Evolutionary conservation across 768 basidiomycete genomes (phyloP).

Genomic region (Cyclocybe aegerita): DNA sequence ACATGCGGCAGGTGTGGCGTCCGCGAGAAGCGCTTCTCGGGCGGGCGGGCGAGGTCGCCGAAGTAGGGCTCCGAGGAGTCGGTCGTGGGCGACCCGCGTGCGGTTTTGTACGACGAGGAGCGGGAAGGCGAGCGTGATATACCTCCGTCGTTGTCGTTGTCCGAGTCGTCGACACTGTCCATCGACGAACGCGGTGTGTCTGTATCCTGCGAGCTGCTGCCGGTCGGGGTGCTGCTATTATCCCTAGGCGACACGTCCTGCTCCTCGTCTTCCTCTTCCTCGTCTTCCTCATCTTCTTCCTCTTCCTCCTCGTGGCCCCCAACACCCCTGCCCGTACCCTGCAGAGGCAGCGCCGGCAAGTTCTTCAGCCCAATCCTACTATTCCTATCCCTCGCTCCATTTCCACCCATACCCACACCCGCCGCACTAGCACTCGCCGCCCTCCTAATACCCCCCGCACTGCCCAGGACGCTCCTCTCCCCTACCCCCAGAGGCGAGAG

Average conservation of each 20-base stretch:
- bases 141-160: no score
- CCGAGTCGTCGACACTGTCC: no score
- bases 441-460: conserved; percentile 11
- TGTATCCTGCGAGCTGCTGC: conserved; percentile 11
- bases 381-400: conserved; percentile 22
- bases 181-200: conserved; percentile 8
- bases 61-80: conserved; percentile 10
- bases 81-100: conserved; percentile 7
- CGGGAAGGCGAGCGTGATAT: conserved; percentile 9
- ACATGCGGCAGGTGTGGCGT: conserved; percentile 22
- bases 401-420: conserved; percentile 5
- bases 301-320: conserved; percentile 24
- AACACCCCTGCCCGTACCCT: conserved; percentile 25
- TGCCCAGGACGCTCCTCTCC: conserved; percentile 18
- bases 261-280: conserved; percentile 33
- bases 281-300: conserved; percentile 42
- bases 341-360: conserved; percentile 48
- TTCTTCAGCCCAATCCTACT: conserved; percentile 42
- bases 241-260: conserved; percentile 21
- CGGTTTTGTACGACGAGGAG: conserved; percentile 20
- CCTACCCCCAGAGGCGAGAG: conserved; percentile 16
- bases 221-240: conserved; percentile 19
- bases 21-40: conserved; percentile 13
- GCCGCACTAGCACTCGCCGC: conserved; percentile 17
- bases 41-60: conserved; percentile 10